Evolutionary conservation across 2,329 filamentous ascomycete species (phyloP), one percentile per base, ranked within the genome.

Genomic region (Pseudocercospora fijiensis): DNA sequence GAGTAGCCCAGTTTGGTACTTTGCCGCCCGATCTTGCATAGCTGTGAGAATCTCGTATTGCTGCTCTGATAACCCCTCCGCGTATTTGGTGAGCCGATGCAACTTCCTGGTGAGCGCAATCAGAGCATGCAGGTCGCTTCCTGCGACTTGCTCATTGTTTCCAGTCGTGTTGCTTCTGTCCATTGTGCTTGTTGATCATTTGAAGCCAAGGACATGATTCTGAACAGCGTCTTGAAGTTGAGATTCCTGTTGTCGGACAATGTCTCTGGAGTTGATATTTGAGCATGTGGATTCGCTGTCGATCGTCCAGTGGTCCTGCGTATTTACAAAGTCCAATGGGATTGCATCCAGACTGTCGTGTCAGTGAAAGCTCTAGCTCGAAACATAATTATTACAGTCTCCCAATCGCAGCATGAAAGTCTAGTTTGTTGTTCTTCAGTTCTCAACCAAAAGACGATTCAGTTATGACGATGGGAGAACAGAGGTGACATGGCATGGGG

Each of bases 401-500:
- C 8, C 37, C 2, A 8, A 41, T 41, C 37, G 16, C 37, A 41
- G 37, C 37, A 16, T 41, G 37, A 41, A 41, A 18, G 18, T 41
- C 5, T 41, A 2, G 37, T 41, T 18, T 41, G 16, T 41, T 41
- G 37, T 41, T 41, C 37, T 18, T n/a, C n/a, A n/a, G 37, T 41
- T 41, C 37, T 18, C 37, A 41, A n/a, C 16, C 16, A 41, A 41
- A 41, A 41, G 37, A 41, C 16, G 16, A 4, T 8, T 37, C 13
- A 37, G 33, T 37, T 37, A 37, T n/a, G 11, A 37, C 16, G 30
- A 33, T 11, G 13, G 30, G 30, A 33, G 30, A 33, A 63, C 63
- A 58, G 65, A 57, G 58, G 61, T 49, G 56, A 61, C 43, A 64
- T 41, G n/a, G 37, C 43, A 64, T 41, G n/a, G 37, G 37, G 37